These are phyloP conservation scores for Yamadazyma dendronema DNA, from an alignment of 1,139 yeast genomes.

Conservation along the genomic window DNA sequence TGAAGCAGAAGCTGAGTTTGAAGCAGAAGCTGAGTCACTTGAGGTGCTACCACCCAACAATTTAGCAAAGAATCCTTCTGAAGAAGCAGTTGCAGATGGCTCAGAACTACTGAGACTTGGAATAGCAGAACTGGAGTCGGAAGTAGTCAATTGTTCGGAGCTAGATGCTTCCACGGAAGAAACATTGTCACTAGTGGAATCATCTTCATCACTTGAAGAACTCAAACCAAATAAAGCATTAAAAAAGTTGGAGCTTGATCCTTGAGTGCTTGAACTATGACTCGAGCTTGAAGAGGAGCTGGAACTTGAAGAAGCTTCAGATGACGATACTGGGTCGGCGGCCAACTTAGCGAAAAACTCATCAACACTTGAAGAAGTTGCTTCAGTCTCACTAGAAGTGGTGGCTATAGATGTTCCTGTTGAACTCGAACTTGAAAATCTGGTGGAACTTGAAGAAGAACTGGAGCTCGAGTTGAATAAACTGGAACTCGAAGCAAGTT, in stretches of 20 bases:
- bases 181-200: constrained; percentile 1
- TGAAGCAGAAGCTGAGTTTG: not conserved
- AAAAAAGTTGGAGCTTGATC: constrained; percentile 4
- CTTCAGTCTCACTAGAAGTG: no score
- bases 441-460: constrained; percentile 5
- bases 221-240: constrained; percentile 7
- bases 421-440: constrained; percentile 4
- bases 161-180: constrained; percentile 1
- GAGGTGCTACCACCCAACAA: constrained; percentile 6
- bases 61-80: constrained; percentile 4
- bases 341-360: constrained; percentile 9
- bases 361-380: constrained; percentile 5
- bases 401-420: constrained; percentile 8
- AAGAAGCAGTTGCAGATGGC: constrained; percentile 1
- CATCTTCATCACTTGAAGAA: constrained; percentile 1
- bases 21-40: not conserved
- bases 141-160: constrained; percentile 1
- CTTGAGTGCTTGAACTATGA: constrained; percentile 4
- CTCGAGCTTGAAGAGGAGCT: constrained; percentile 7
- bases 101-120: constrained; percentile 1
- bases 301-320: constrained; percentile 4
- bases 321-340: not conserved
- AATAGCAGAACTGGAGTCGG: constrained; percentile 1
- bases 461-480: constrained; percentile 4
- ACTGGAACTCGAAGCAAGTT: constrained; percentile 7